phyloP scores from a whole-genome alignment of 352 stramenopile genomes.

The Paralagenidium karlingii region DNA sequence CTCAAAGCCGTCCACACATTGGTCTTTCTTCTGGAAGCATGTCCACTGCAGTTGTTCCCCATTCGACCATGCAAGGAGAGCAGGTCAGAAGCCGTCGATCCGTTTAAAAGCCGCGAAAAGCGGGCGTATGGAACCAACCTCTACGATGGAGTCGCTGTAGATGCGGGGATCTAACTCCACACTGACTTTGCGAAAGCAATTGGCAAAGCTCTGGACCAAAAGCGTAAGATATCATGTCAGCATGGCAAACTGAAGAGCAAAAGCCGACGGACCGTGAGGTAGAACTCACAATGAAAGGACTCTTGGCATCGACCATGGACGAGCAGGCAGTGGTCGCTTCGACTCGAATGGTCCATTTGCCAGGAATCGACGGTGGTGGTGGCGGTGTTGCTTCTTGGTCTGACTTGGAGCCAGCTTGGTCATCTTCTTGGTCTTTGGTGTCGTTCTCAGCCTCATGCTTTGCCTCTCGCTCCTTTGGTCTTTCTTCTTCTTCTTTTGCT shows the following conservation, averaged over 20 bases:
- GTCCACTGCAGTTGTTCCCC: constrained; percentile 44
- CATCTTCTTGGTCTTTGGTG: too few species aligned
- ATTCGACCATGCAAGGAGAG: too few species aligned
- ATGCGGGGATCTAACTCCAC: constrained; percentile 58
- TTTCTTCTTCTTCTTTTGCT: too few species aligned
- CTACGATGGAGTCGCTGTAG: constrained; percentile 54
- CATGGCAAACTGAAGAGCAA: background rate
- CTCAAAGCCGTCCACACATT: constrained; percentile 46
- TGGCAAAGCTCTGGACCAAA: constrained; percentile 47
- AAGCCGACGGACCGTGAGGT: background rate
- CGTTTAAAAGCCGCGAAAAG: too few species aligned
- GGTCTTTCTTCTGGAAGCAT: constrained; percentile 56
- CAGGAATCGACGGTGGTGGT: constrained; percentile 16
- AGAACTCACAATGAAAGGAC: constrained; percentile 1
- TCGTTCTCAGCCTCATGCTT: constrained; percentile 17
- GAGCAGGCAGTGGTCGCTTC: constrained; percentile 18
- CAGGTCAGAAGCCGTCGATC: too few species aligned
- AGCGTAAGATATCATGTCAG: background rate
- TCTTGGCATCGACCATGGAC: constrained; percentile 25
- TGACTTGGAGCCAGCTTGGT: too few species aligned
- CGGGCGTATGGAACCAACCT: constrained; percentile 13
- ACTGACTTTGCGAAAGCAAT: constrained; percentile 60
- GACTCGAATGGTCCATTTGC: constrained; percentile 52
- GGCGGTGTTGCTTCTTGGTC: too few species aligned
- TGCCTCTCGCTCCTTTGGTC: too few species aligned